A percentile compares a stretch with the other conserved stretches of the same genome.
Conservation (phyloP, 1,139 yeast species). For the Geotrichum candidum region DNA sequence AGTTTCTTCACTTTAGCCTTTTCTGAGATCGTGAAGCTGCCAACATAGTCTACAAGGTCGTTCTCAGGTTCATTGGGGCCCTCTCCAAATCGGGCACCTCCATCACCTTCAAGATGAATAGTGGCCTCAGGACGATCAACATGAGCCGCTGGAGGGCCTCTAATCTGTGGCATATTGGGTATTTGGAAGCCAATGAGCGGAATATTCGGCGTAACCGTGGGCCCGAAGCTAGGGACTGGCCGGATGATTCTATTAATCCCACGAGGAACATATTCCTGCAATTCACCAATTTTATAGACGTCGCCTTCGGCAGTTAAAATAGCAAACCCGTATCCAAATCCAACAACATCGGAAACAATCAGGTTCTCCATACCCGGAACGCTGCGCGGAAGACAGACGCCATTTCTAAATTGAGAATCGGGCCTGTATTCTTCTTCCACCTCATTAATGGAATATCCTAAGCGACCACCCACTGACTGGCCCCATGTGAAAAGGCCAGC, state of each 20-base stretch:
- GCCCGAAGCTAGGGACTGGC: background rate
- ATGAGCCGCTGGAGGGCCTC: background rate
- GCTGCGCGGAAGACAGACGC: constrained; percentile 20
- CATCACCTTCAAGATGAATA: background rate
- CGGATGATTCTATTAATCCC: background rate
- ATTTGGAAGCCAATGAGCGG: constrained; percentile 3
- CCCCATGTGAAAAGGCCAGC: constrained; percentile 64
- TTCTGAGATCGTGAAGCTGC: background rate
- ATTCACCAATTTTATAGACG: constrained; percentile 27
- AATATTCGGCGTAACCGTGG: background rate
- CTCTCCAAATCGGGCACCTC: background rate
- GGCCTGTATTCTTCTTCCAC: constrained; percentile 17
- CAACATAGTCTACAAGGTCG: constrained; percentile 5
- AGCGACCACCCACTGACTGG: constrained; percentile 45
- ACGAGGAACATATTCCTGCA: constrained; percentile 7
- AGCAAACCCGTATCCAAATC: constrained; percentile 66
- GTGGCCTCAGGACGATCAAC: background rate
- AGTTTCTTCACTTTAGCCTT: constrained; percentile 5
- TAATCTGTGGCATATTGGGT: background rate
- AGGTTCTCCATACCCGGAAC: constrained; percentile 34
- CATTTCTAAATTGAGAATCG: background rate
- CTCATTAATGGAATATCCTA: constrained; percentile 43
- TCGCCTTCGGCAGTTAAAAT: constrained; percentile 37
- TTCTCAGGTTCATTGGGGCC: background rate
- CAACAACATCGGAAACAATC: constrained; percentile 49